phyloP scores from a whole-genome alignment of 371 early-diverging fungal genomes.

The Neoconidiobolus thromboides region DNA sequence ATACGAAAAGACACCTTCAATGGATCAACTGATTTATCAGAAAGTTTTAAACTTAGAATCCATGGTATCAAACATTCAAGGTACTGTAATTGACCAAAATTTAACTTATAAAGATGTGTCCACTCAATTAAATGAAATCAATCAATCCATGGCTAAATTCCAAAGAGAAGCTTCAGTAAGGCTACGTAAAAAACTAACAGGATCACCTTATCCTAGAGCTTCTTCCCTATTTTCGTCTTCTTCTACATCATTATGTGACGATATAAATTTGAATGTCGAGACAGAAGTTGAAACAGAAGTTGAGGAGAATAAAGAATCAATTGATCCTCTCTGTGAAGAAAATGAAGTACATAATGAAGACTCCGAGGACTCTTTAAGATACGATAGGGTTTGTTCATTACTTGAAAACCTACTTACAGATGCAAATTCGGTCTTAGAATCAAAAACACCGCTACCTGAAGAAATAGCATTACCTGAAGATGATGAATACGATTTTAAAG shows the following conservation, averaged over 20 bases:
- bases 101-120: background rate
- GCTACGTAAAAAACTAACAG: background rate
- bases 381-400: slow-evolving; percentile 5
- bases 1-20: background rate
- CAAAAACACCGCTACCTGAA: background rate
- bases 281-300: background rate
- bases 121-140: slow-evolving; percentile 5
- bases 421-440: slow-evolving; percentile 1
- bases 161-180: slow-evolving; percentile 6
- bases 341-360: background rate
- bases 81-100: background rate
- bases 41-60: slow-evolving; percentile 6
- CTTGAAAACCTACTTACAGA: slow-evolving; percentile 3
- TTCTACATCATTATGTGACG: background rate
- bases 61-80: slow-evolving; percentile 5
- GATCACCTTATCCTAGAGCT: background rate
- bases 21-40: slow-evolving; percentile 3
- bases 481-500: no score
- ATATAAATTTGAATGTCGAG: background rate
- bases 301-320: background rate
- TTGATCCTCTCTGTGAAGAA: background rate
- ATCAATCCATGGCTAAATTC: slow-evolving; percentile 2
- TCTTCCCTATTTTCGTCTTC: background rate
- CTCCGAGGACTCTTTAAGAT: background rate
- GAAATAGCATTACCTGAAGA: background rate